Evolutionary conservation across 371 early-diverging fungal genomes (phyloP), one percentile per base, ranked within the genome.

Genomic region (Vavraia culicis): DNA sequence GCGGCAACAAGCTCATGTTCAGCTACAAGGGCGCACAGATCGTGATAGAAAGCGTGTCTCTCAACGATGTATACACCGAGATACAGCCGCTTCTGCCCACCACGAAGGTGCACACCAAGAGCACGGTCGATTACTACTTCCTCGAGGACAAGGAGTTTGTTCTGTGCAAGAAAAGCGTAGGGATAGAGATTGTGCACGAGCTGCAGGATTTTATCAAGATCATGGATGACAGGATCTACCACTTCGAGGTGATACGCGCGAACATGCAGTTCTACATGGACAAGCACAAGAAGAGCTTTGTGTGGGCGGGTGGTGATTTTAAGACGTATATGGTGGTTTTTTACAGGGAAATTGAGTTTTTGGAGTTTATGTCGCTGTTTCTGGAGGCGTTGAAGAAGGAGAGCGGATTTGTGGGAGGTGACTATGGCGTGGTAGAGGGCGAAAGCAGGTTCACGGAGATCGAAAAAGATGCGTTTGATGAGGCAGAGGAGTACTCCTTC

Each of bases 181-280:
- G 7, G 2, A 2, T 27, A 4, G 27, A 27, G 27, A 27, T 27
- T 27, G 27, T 27, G 27, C 27, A 27, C 27, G 27, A 27, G 27
- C 27, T 27, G 27, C 27, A 27, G 27, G 27, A 27, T 27, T 27
- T 27, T 7, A 27, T 27, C 7, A 27, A 27, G 27, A 27, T 27
- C 27, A 27, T 4, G 27, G 27, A 27, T 7, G 27, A 27, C 4
- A 2, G 27, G 4, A 27, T 27, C 27, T 27, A 27, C 27, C 27
- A 27, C 27, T 27, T 27, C 19, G 66, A 66, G 50, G 36, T 53
- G 19, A 61, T 68, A 15, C 51, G 35, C 10, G 43, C 56, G 11
- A 51, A 59, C 8, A 66, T 59, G 2, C 64, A 68, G 32, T 68
- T 65, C 47, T 71, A 71, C 38, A 61, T 64, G 42, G 71, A 71